Evolutionary conservation across 225 moss, liverwort and hornwort species (phyloP), one percentile per base, ranked within the genome.

Genomic region (Ulota crispa): DNA sequence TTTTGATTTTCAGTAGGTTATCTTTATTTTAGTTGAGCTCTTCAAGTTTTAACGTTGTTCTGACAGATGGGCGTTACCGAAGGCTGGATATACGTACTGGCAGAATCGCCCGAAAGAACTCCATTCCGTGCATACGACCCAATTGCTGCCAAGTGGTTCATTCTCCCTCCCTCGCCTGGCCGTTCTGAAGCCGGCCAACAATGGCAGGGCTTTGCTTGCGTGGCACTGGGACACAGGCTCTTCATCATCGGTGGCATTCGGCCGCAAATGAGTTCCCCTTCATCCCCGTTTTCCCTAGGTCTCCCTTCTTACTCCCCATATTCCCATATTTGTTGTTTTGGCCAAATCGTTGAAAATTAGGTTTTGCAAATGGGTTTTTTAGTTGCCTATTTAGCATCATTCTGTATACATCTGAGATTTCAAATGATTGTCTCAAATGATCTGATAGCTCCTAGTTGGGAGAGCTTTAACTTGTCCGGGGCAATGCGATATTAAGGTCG

Each of bases 171-270:
- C 50, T 86, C 80, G 20, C 91, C 87, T 27, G 91, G 86, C 55
- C 76, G 68, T 39, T 83, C 84, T 19, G 64, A 72, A 70, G 77
- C 20, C 7, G 39, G 67, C 36, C 78, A 86, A 31, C 76, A 77
- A 27, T 90, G 91, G 91, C 89, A 89, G 59, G 94, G 92, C 8
- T 94, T 89, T 74, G 84, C 89, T 11, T 94, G 94, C 57, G 91
- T 91, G 18, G 83, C 84, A 3, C 36, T 94, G 10, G 81, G 87
- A 1, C 84, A 89, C 20, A 88, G 65, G 81, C 75, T 94, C 47
- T 76, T 89, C 75, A 82, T 94, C 60, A 89, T 94, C 47, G 94
- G 94, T 24, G 92, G 94, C 53, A 83, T 64, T 53, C 88, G 87
- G 65, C 57, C 68, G 13, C 55, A 67, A 30, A 73, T 59, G 41